Conservation (phyloP, 129 eudicot genomes). For the Flaveria sonorensis region DNA sequence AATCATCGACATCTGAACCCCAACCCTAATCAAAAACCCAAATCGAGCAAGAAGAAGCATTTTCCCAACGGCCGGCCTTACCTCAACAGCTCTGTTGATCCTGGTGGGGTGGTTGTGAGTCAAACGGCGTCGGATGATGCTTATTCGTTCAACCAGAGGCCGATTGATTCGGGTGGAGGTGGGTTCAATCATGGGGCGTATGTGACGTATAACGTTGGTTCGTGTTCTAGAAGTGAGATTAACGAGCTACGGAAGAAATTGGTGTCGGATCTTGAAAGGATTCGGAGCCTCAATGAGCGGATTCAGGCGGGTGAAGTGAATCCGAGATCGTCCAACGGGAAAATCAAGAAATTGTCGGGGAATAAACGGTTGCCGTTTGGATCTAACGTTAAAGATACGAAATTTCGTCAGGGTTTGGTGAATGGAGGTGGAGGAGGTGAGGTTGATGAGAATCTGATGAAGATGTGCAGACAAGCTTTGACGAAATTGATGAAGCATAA, state of each 20-base stretch:
- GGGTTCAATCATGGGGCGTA: conserved; percentile 49
- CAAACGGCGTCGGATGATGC: conserved; percentile 76
- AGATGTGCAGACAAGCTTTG: conserved; percentile 62
- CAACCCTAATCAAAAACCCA: conserved; percentile 55
- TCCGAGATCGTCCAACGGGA: conserved; percentile 45
- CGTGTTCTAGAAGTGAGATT: conserved; percentile 56
- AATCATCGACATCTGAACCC: conserved; percentile 59
- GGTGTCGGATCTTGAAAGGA: conserved; percentile 61
- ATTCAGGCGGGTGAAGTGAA: conserved; percentile 55
- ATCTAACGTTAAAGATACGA: conserved; percentile 39
- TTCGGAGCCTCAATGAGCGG: conserved; percentile 68
- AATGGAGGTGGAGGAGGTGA: conserved; percentile 17
- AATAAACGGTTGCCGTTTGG: conserved; percentile 50
- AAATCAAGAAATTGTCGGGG: conserved; percentile 47
- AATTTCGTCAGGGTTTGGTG: conserved; percentile 19
- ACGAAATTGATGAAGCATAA: conserved; percentile 70
- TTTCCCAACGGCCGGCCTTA: conserved; percentile 46
- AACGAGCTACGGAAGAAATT: conserved; percentile 56
- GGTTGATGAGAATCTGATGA: conserved; percentile 47
- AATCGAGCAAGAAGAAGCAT: conserved; percentile 60
- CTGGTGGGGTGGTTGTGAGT: conserved; percentile 36
- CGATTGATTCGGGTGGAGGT: conserved; percentile 24
- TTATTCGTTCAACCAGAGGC: conserved; percentile 63
- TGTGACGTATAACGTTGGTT: conserved; percentile 47
- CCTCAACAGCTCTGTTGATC: conserved; percentile 26